Conservation (phyloP, 805 yeast genomes). For the Lipomyces sp. region DNA sequence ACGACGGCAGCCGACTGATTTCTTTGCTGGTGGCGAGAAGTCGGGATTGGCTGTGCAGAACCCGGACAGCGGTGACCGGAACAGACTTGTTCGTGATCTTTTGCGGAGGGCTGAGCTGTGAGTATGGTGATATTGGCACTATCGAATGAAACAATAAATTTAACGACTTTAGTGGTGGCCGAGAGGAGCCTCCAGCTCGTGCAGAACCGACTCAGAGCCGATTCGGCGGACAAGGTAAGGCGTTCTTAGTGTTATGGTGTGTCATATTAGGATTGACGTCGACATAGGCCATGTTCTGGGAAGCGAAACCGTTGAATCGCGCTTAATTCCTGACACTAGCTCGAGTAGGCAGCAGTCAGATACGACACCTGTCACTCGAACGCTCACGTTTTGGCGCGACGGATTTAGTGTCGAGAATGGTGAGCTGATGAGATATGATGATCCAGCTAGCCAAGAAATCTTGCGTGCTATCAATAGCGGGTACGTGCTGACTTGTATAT, state of each 20-base stretch:
- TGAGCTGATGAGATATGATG: slow-evolving; percentile 81
- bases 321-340: slow-evolving; percentile 11
- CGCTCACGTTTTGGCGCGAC: slow-evolving; percentile 92
- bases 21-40: slow-evolving; percentile 68
- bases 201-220: slow-evolving; percentile 13
- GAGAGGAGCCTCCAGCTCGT: slow-evolving; percentile 21
- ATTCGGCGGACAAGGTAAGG: slow-evolving; percentile 25
- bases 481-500: neutral
- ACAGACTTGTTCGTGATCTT: slow-evolving; percentile 45
- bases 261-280: neutral
- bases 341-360: slow-evolving; percentile 50
- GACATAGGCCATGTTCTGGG: slow-evolving; percentile 36
- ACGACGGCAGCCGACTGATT: slow-evolving; percentile 45
- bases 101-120: slow-evolving; percentile 45
- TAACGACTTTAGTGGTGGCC: slow-evolving; percentile 8
- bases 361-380: slow-evolving; percentile 64
- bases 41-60: slow-evolving; percentile 78
- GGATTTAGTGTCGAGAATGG: slow-evolving; percentile 97
- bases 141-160: neutral
- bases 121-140: neutral
- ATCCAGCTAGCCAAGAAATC: slow-evolving; percentile 81
- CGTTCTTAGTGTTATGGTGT: neutral
- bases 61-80: slow-evolving; percentile 50
- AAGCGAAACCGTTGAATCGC: slow-evolving; percentile 27
- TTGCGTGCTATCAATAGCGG: slow-evolving; percentile 84